phyloP scores from a whole-genome alignment of 139 green algal species.

The Tetradesmus lagerheimii region DNA sequence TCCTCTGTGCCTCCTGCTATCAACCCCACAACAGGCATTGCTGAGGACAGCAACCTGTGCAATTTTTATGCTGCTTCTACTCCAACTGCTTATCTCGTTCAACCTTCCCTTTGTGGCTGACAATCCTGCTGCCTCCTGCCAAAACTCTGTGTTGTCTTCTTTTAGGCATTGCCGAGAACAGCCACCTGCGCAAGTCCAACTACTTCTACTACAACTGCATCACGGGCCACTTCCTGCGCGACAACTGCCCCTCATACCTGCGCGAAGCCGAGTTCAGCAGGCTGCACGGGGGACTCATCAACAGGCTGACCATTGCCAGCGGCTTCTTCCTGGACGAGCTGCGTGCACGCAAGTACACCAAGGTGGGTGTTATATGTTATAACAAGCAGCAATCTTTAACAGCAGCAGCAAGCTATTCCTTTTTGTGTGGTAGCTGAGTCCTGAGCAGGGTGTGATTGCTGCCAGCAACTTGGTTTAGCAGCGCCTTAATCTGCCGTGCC shows the following conservation, averaged over 20 bases:
- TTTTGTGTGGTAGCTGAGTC: too few species aligned
- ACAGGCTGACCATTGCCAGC: conserved; percentile 85
- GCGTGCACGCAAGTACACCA: conserved; percentile 90
- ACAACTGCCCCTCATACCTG: conserved; percentile 97
- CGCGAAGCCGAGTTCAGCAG: conserved; percentile 78
- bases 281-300: conserved; percentile 79
- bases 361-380: conserved; percentile 59
- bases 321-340: conserved; percentile 93
- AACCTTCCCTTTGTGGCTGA: too few species aligned
- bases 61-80: too few species aligned
- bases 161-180: conserved; percentile 63
- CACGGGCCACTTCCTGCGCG: conserved; percentile 88
- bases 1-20: too few species aligned
- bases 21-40: too few species aligned
- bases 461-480: too few species aligned
- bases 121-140: neutral
- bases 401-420: too few species aligned
- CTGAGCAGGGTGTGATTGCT: too few species aligned
- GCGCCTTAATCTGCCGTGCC: too few species aligned
- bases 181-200: conserved; percentile 81
- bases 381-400: too few species aligned
- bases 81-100: too few species aligned
- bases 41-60: too few species aligned
- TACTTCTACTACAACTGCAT: conserved; percentile 99
- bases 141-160: neutral